Base-by-base conservation (phyloP, 345 rosid genomes). In the Camelina hispida region DNA sequence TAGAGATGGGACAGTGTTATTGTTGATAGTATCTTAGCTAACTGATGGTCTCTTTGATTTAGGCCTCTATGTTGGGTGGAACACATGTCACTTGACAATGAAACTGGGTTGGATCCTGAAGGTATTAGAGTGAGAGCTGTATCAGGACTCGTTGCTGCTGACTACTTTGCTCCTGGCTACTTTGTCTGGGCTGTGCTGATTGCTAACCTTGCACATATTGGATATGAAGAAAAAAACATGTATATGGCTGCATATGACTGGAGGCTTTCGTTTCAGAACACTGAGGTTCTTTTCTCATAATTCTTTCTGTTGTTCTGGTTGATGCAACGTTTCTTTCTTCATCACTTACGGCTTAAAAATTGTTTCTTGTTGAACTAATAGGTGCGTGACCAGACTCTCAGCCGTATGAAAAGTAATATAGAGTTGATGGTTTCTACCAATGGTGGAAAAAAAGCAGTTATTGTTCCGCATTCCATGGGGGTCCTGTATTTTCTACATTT, bases 381-480 rank as follows among this genome's bases (percentile, higher is more conserved):
- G 97, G 92, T 89, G 62, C 84, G 97, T 72, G 99, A 95, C 71
- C 97, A 87, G 78, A 77, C 94, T 5, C 85, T 92, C 66, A 95
- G 97, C 81, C 91, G 85, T 55, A 84, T 89, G 32, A 95, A 95
- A 80, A 92, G 97, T 66, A 87, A 71, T 51, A 85, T 93, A 56
- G 98, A 95, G 76, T 76, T 88, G 79, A 80, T 93, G 93, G 98
- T 92, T 71, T 85, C 91, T 22, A 89, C 93, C 35, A 93, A 81
- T 53, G 91, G 93, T 55, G 97, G 94, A 9, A 84, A 82, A 40
- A 95, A 88, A 72, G 99, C 92, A 5, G 98, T 95, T 54, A 84
- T 88, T 54, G 78, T 95, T 81, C 99, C 99, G 2, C 99, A 93
- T 82, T 93, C 99, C 46, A 95, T 95, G 99, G 99, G 99, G 59